Conservation (phyloP, 2,329 filamentous ascomycete genomes). For the Epichloe baconii region DNA sequence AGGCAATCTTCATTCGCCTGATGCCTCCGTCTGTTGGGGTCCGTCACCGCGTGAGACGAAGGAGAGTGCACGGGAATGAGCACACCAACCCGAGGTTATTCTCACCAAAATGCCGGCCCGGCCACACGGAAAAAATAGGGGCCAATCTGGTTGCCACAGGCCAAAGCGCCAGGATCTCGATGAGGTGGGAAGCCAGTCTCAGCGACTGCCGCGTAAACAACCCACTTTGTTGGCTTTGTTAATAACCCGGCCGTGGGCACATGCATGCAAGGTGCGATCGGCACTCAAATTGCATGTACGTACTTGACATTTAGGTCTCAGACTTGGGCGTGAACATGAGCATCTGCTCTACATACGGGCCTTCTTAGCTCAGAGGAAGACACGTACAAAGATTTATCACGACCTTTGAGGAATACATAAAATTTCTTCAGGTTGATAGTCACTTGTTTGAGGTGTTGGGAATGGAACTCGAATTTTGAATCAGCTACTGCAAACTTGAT, state of each 20-base stretch:
- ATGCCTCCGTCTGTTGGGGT: too few species aligned
- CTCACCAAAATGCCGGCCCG: not conserved
- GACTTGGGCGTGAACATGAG: too few species aligned
- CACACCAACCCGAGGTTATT: conserved; percentile 2
- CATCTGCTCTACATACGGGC: too few species aligned
- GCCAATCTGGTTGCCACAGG: not conserved
- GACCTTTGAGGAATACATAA: not conserved
- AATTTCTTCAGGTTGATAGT: too few species aligned
- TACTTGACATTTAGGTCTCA: too few species aligned
- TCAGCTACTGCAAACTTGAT: conserved; percentile 1
- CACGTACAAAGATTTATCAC: not conserved
- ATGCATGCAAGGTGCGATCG: too few species aligned
- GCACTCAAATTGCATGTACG: too few species aligned
- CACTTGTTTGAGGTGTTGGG: not conserved
- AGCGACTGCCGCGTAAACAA: too few species aligned
- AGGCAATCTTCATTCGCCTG: not conserved
- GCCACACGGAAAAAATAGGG: not conserved
- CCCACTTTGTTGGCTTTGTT: too few species aligned
- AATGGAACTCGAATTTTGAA: not conserved
- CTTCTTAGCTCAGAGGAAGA: not conserved
- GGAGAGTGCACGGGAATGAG: not conserved
- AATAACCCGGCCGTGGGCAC: too few species aligned
- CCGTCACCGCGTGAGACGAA: not conserved
- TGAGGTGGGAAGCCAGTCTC: too few species aligned
- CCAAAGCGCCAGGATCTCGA: not conserved